phyloP scores from a whole-genome alignment of 2,329 filamentous ascomycete genomes.

The Cordyceps pruinosa region DNA sequence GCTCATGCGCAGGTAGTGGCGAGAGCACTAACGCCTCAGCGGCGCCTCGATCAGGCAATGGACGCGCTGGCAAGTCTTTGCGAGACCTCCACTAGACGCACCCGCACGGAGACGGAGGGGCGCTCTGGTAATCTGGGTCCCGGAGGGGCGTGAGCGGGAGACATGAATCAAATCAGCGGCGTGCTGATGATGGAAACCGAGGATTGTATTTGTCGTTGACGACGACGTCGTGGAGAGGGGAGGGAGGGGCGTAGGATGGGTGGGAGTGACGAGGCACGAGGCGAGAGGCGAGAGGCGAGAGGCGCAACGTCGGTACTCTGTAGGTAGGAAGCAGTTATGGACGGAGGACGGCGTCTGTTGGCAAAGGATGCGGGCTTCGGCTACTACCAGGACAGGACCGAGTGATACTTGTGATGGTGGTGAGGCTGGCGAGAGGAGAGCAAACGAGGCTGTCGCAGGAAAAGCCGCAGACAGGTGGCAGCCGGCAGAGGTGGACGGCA shows the following conservation, averaged over 20 bases:
- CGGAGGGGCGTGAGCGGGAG: not conserved
- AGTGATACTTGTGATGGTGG: too few species aligned
- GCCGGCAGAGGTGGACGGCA: not conserved
- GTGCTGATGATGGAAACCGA: not conserved
- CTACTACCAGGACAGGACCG: too few species aligned
- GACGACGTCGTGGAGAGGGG: not conserved
- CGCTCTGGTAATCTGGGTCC: not conserved
- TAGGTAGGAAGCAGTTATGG: too few species aligned
- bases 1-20: not conserved
- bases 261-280: too few species aligned
- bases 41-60: conserved; percentile 7
- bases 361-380: too few species aligned
- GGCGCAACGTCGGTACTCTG: too few species aligned
- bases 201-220: not conserved
- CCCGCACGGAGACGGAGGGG: conserved; percentile 1
- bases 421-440: not conserved
- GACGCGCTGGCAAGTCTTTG: not conserved
- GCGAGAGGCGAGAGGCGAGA: too few species aligned
- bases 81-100: conserved; percentile 7
- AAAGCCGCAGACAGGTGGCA: not conserved
- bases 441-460: not conserved
- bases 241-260: too few species aligned
- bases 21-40: not conserved
- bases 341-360: too few species aligned
- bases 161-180: not conserved